Percentiles rank a stretch among this genome's conserved stretches.
phyloP scores from a whole-genome alignment of 2,329 filamentous ascomycete species.

The Cladosporium sp. region DNA sequence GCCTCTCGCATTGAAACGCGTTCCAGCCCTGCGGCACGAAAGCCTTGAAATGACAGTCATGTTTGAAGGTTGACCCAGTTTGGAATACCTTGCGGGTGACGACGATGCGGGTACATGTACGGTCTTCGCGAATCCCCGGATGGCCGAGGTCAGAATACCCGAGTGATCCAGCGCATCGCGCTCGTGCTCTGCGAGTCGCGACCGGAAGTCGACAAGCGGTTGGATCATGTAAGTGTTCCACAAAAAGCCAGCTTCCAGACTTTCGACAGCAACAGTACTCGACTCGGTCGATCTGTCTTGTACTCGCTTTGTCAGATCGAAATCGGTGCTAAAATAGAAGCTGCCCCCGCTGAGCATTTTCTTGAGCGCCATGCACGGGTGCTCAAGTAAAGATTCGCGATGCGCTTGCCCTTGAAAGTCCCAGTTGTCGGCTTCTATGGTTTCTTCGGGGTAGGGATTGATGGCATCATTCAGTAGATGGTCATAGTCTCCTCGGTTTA shows the following conservation, averaged over 20 bases:
- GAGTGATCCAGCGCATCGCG: constrained; percentile 80
- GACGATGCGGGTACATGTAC: constrained; percentile 78
- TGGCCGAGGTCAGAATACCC: constrained; percentile 86
- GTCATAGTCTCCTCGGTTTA: constrained; percentile 86
- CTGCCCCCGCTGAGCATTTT: constrained; percentile 91
- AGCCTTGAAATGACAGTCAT: constrained; percentile 89
- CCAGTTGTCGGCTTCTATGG: constrained; percentile 56
- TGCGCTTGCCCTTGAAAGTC: constrained; percentile 56
- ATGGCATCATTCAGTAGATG: constrained; percentile 64
- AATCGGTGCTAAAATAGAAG: constrained; percentile 98
- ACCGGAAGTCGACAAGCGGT: constrained; percentile 85
- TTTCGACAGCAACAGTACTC: constrained; percentile 84
- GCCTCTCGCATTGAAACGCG: constrained; percentile 92
- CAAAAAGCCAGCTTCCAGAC: constrained; percentile 86
- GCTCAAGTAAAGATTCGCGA: constrained; percentile 72
- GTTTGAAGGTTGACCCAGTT: constrained; percentile 74
- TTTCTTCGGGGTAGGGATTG: constrained; percentile 58
- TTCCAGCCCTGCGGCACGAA: constrained; percentile 88
- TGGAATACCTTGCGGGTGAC: constrained; percentile 67
- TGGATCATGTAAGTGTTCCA: constrained; percentile 99
- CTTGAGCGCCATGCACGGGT: constrained; percentile 86
- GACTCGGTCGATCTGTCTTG: constrained; percentile 68
- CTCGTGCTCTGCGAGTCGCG: constrained; percentile 73
- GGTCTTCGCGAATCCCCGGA: constrained; percentile 87
- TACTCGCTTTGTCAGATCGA: constrained; percentile 89